phyloP scores from a whole-genome alignment of 148 eudicot genomes.

The Amaranthus cruentus region DNA sequence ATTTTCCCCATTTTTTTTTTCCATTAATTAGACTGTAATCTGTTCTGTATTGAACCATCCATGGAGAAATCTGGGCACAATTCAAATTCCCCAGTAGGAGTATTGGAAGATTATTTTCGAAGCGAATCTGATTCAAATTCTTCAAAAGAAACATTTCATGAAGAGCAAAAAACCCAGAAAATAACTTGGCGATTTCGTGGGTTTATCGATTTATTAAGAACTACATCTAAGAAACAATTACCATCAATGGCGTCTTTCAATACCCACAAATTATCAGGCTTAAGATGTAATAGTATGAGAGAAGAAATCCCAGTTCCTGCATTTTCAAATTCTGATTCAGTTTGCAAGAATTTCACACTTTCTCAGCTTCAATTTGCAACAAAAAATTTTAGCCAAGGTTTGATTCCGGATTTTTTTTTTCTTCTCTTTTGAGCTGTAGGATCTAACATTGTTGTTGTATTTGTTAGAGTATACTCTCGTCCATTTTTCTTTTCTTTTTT shows the following conservation, averaged over 20 bases:
- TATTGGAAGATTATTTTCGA: constrained; percentile 67
- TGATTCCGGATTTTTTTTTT: not conserved
- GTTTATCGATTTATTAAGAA: constrained; percentile 42
- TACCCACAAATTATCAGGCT: constrained; percentile 49
- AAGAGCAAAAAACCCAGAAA: constrained; percentile 24
- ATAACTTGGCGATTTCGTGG: constrained; percentile 38
- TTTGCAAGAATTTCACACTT: constrained; percentile 23
- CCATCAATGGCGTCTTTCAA: constrained; percentile 41
- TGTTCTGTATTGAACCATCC: not conserved
- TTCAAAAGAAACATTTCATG: constrained; percentile 39
- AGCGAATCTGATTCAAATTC: constrained; percentile 51
- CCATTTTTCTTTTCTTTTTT: too few relatives aligned
- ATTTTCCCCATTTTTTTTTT: not conserved
- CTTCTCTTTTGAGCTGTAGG: too few relatives aligned
- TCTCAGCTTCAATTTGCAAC: constrained; percentile 28
- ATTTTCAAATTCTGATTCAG: constrained; percentile 15
- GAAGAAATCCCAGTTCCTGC: constrained; percentile 24
- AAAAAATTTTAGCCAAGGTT: constrained; percentile 28
- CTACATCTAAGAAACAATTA: constrained; percentile 45
- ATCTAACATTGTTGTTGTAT: too few relatives aligned
- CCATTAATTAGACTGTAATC: not conserved
- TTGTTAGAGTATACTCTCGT: too few relatives aligned
- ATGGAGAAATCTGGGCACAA: constrained; percentile 47
- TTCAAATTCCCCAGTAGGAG: constrained; percentile 55
- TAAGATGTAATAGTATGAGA: constrained; percentile 58